A percentile compares a stretch with the other conserved stretches of the same genome.
Conservation (phyloP, 176 grass and related monocot genomes). For the Luzula sylvatica region DNA sequence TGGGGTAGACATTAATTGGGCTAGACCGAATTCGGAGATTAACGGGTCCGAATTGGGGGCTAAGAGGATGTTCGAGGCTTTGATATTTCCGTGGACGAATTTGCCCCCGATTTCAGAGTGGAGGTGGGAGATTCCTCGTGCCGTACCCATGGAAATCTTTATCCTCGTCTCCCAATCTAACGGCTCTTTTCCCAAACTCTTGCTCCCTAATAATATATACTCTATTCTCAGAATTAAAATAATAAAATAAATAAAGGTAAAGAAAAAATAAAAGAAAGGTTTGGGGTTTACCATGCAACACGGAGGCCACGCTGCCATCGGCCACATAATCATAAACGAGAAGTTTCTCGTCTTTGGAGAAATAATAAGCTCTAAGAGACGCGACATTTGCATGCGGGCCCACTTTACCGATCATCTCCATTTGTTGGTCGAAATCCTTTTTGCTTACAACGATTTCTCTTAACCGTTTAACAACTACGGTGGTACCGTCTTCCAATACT, state of each 20-base stretch:
- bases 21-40: constrained; percentile 69
- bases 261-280: background rate
- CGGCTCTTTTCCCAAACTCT: constrained; percentile 37
- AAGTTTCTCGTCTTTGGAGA: constrained; percentile 97
- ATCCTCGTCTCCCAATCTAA: constrained; percentile 78
- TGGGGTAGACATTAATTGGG: constrained; percentile 55
- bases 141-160: constrained; percentile 62
- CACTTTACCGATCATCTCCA: constrained; percentile 84
- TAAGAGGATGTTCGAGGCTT: constrained; percentile 78
- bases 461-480: constrained; percentile 88
- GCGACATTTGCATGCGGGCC: constrained; percentile 65
- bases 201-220: constrained; percentile 35
- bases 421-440: constrained; percentile 89
- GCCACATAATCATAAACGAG: constrained; percentile 85
- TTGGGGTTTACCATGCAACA: constrained; percentile 73
- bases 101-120: constrained; percentile 72
- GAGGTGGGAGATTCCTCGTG: constrained; percentile 57
- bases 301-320: constrained; percentile 54
- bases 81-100: constrained; percentile 85
- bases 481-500: constrained; percentile 91
- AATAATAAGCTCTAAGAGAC: constrained; percentile 89
- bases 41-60: constrained; percentile 40
- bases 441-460: constrained; percentile 84
- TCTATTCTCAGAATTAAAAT: too few species aligned
- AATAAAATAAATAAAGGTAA: too few species aligned